Evolutionary conservation across 2,329 filamentous ascomycete genomes (phyloP), one percentile per base, ranked within the genome.

Genomic region (Penicillium aurantiogriseum): DNA sequence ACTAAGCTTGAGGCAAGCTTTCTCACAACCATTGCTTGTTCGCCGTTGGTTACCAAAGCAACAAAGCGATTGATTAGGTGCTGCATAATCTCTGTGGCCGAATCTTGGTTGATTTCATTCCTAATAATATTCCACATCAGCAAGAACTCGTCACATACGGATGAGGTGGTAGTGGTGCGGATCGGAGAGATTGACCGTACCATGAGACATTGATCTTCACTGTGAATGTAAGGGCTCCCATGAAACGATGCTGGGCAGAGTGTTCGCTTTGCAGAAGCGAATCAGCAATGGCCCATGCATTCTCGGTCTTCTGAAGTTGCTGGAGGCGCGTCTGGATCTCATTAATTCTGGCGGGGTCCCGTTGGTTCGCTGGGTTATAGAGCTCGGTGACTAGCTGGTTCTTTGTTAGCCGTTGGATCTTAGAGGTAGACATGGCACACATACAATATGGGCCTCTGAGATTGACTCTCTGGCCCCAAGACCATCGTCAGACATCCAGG

Each of bases 151-250:
- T 27, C 13, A 13, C 11, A n/a, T 17, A 11, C 19, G 15, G 3
- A 17, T 33, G 23, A n/a, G 17, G 21, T 33, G 10, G 1, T 23
- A 27, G 4, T 23, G 8, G 6, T 7, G 13, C 17, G 2, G n/a
- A 46, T 53, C 19, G 3, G 11, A 8, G 19, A 40, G 36, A 38
- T 47, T 17, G 15, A 42, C 63, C 80, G 62, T 77, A 89, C 88
- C 87, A 91, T 70, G 94, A 91, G n/a, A 88, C 88, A 71, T 97
- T 97, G 57, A 97, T 85, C 77, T 97, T 99, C 67, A 97, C 86
- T 50, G 91, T 95, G 64, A 97, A 88, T 0, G 93, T 97, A 58
- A 97, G 81, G 31, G 92, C 93, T 15, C 91, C 94, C 71, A 96
- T 96, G 76, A 97, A 97, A 63, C 89, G 88, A 64, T 94, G 85